Base-by-base conservation (phyloP, 1,139 yeast species). In the Zygosaccharomyces pseudobailii region DNA sequence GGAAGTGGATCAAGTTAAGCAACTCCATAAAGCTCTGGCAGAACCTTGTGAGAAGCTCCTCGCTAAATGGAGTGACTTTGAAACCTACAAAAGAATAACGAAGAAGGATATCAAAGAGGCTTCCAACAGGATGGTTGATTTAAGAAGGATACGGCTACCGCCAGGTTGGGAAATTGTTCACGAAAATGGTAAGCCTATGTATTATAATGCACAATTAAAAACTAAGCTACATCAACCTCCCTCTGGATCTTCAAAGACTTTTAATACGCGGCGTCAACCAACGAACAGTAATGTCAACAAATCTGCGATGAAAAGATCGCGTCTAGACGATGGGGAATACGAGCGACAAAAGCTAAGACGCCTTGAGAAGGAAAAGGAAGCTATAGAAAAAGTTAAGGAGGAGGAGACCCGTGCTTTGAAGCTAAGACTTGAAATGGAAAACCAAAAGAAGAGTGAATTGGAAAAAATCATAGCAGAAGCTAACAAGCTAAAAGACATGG, bases 81-180 rank as follows among this genome's bases (percentile, higher is more conserved):
- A 86, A 61, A 81, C 87, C 79, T 94, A 92, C 6, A 87, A 84
- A 61, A 78, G 95, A 48, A 92, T 92, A 43, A 49, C 63, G 3
- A 62, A 64, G 49, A 62, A 50, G 47, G 66, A 61, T 37, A 50
- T 59, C 9, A 52, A 47, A 20, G 56, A 55, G 10, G 52, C 53
- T 13, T 47, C 57, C 13, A 51, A 46, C 7, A 58, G 53, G 42
- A 43, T 52, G 40, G 50, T 49, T 9, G 65, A 62, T 48, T 44
- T 62, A 13, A 57, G 68, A 54, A 61, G 66, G 49, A 52, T 60
- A 25, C 58, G 66, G 35, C 47, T 63, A 27, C 67, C 67, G 4
- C 57, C 59, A 7, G 68, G 67, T 3, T 63, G 67, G 68, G 67
- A 63, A 48, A 47, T 62, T 13, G 58, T 62, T 24, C 61, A 59